Base-by-base conservation (phyloP, 2,329 filamentous ascomycete species). In the Rachicladosporium sp. region DNA sequence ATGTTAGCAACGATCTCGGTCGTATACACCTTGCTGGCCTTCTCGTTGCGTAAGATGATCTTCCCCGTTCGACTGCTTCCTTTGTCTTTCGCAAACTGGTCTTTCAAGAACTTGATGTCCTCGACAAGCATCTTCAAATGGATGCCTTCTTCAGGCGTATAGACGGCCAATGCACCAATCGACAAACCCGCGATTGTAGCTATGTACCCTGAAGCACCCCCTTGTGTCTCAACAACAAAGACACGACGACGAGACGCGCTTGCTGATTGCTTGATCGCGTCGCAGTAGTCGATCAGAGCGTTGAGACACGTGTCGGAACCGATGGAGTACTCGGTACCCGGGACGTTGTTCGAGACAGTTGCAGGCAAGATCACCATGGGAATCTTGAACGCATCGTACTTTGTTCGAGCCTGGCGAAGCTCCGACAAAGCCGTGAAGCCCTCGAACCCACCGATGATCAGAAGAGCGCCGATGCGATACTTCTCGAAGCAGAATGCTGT, bases 281-380 rank as follows among this genome's bases (percentile, higher is more conserved):
- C 91, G 59, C 89, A 95, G 65, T 95, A 98, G 50, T 81, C 76
- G 47, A 95, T 86, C 31, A 98, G 73, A 40, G 93, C 87, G 65
- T 98, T 98, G 46, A 98, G 68, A 57, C 91, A 96, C 1, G 91
- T 98, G 55, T 98, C 91, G 23, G 87, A 94, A 32, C 91, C 91
- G 33, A 98, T 76, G 1, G 87, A 95, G 68, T 95, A 96, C 63
- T 98, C 91, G 0, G 89, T 94, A 31, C 91, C 91, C 0, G 91
- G 91, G 4, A 98, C 91, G 60, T 98, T 98, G 71, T 98, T 98
- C 49, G 86, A 94, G 51, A 98, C 89, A 7, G 91, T 98, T n/a
- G 91, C 91, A 0, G 91, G 91, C 19, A 98, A 71, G 32, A 95
- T 73, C 38, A 82, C 75, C 71, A 96, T 85, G 12, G 91, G 91